Conservation (phyloP, 495 filamentous ascomycete genomes). For the Mytilinidion resinicola region DNA sequence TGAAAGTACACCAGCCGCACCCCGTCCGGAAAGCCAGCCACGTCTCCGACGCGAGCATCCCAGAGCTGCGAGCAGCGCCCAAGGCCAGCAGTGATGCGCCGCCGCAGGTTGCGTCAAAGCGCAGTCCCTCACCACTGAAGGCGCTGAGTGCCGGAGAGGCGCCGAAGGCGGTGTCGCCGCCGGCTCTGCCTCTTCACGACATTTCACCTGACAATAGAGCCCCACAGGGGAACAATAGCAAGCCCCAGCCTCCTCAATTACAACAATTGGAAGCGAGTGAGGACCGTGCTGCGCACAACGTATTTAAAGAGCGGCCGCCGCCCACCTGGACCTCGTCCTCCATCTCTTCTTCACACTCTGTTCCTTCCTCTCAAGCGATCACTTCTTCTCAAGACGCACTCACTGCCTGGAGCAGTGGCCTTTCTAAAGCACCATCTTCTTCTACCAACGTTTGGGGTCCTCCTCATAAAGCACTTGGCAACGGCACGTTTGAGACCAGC, state of each 20-base stretch:
- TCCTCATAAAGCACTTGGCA: conserved; percentile 34
- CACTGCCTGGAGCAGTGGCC: not conserved
- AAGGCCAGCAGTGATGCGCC: conserved; percentile 4
- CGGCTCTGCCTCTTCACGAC: not conserved
- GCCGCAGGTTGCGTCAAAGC: conserved; percentile 10
- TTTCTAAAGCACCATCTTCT: conserved; percentile 4
- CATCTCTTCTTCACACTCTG: conserved; percentile 3
- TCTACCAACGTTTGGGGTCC: conserved; percentile 37
- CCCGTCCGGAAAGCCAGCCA: conserved; percentile 19
- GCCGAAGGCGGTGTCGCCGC: conserved; percentile 7
- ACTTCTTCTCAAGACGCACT: conserved; percentile 14
- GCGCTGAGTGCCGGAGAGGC: conserved; percentile 12
- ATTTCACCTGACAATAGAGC: not conserved
- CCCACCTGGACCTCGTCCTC: not conserved
- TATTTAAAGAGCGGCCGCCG: not conserved
- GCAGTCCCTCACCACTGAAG: conserved; percentile 21
- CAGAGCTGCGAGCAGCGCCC: not conserved
- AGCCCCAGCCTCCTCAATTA: conserved; percentile 4
- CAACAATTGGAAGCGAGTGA: conserved; percentile 9
- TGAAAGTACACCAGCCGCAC: conserved; percentile 34
- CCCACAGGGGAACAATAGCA: not conserved
- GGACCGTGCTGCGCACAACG: not conserved
- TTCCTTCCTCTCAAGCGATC: conserved; percentile 4
- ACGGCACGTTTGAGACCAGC: conserved; percentile 37
- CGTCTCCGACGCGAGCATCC: not conserved